Evolutionary conservation across 2,329 filamentous ascomycete species (phyloP), one percentile per base, ranked within the genome.

Genomic region (Fusarium sp.): DNA sequence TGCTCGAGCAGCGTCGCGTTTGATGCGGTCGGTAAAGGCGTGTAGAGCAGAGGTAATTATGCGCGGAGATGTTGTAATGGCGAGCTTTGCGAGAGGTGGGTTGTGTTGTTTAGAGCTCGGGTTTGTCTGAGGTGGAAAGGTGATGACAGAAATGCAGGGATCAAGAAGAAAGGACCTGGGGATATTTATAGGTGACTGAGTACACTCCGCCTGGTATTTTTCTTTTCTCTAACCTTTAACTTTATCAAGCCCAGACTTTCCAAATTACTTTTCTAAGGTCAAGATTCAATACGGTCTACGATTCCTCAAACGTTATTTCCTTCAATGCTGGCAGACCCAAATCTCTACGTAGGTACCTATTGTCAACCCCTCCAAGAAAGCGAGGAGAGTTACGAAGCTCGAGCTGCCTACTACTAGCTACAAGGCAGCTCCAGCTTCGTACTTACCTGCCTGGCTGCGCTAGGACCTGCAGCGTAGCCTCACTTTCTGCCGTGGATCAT

Each of bases 391-490:
- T 30, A 30, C 27, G 27, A 30, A 30, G 27, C 27, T 30, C 27
- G 10, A 30, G 27, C 27, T 30, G 27, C 27, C 27, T 23, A 23
- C 23, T 23, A 23, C 22, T 23, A 11, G 10, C 10, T 30, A 30
- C 73, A 78, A 78, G 76, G 76, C 76, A 78, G 73, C 76, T 77
- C 74, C 72, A 78, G 76, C 76, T 78, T 78, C 76, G 76, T 78
- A 37, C 33, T 7, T 35, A 74, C 27, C 11, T 27, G 76, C 73
- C 76, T 71, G 68, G 61, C 62, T 66, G 62, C 62, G 65, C 62
- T 60, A 7, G 48, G 35, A 51, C 48, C 58, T 61, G 37, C 23
- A 59, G 54, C 46, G 37, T 23, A 59, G 54, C 46, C 52, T 62
- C 43, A 30, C 14, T 37, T 55, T 61, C 56, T 68, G 68, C 71